phyloP scores from a whole-genome alignment of 1,284 basidiomycete species.

The Phylloporus gajari region DNA sequence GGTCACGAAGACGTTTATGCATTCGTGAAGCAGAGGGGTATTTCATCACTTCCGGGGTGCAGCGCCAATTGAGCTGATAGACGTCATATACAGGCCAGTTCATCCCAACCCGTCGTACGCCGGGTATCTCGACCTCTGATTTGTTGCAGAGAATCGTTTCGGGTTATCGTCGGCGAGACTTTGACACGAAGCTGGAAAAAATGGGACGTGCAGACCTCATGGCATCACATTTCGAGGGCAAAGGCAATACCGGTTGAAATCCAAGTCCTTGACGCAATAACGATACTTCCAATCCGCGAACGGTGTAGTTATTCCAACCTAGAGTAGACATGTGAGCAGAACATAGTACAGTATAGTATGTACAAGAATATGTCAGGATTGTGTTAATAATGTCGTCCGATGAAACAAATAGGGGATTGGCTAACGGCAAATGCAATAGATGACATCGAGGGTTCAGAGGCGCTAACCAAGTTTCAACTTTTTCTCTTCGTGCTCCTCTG shows the following conservation, averaged over 20 bases:
- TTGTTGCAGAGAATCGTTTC: slow-evolving; percentile 90
- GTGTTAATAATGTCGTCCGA: background rate
- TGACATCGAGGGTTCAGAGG: no score
- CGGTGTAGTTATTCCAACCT: background rate
- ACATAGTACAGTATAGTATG: slow-evolving; percentile 23
- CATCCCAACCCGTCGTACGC: slow-evolving; percentile 93
- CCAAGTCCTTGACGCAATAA: background rate
- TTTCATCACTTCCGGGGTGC: slow-evolving; percentile 19
- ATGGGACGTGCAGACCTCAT: slow-evolving; percentile 82
- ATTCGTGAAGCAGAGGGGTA: slow-evolving; percentile 84
- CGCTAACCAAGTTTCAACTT: slow-evolving; percentile 32
- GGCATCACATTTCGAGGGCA: slow-evolving; percentile 50
- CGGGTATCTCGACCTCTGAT: slow-evolving; percentile 93
- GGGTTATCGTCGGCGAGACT: slow-evolving; percentile 83
- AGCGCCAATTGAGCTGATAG: slow-evolving; percentile 11
- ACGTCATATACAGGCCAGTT: slow-evolving; percentile 80
- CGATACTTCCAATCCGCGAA: background rate
- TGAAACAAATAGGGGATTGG: background rate
- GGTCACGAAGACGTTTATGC: slow-evolving; percentile 89
- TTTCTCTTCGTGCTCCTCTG: slow-evolving; percentile 33
- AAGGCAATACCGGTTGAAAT: slow-evolving; percentile 12
- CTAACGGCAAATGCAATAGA: background rate
- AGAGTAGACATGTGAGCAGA: slow-evolving; percentile 1
- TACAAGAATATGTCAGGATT: slow-evolving; percentile 18
- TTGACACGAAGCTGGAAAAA: slow-evolving; percentile 90